Percentiles rank a stretch among this genome's conserved stretches.
Evolutionary conservation across 306 rosid genomes (phyloP).

Genomic region (Cicer chorassanicum): DNA sequence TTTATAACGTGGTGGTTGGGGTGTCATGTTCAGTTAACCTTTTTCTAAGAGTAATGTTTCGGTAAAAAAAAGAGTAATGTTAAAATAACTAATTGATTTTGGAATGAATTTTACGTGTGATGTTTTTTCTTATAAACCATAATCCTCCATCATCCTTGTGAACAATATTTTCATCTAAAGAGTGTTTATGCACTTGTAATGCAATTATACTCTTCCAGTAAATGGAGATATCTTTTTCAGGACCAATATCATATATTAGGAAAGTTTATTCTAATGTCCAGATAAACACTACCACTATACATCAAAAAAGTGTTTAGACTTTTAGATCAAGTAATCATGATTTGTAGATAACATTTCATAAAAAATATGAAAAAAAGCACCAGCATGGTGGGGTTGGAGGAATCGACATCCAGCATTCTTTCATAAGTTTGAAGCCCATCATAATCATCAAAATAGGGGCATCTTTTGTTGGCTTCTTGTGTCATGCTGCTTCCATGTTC

Average conservation of each 20-base stretch:
- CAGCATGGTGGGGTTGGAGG: slow-evolving; percentile 7
- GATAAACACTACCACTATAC: not conserved
- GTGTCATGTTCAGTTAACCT: not conserved
- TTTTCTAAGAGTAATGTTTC: not conserved
- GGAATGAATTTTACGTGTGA: not conserved
- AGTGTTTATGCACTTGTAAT: not conserved
- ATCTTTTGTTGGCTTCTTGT: slow-evolving; percentile 37
- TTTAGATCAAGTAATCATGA: slow-evolving; percentile 1
- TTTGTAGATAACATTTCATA: slow-evolving; percentile 27
- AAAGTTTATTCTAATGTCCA: not conserved
- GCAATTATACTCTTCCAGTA: not conserved
- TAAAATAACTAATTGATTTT: not conserved
- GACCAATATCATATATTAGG: not conserved
- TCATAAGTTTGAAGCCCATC: slow-evolving; percentile 20
- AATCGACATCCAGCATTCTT: not conserved
- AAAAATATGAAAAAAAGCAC: not conserved
- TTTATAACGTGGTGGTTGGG: not conserved
- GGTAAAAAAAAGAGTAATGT: not conserved
- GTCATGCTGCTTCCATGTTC: slow-evolving; percentile 26
- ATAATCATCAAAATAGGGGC: slow-evolving; percentile 42
- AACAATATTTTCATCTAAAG: not conserved
- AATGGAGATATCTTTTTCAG: not conserved
- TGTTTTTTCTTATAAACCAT: not conserved
- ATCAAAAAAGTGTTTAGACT: not conserved
- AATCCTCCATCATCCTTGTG: not conserved